Evolutionary conservation across 2,329 filamentous ascomycete species (phyloP), one percentile per base, ranked within the genome.

Genomic region (Fragosphaeria purpurea): DNA sequence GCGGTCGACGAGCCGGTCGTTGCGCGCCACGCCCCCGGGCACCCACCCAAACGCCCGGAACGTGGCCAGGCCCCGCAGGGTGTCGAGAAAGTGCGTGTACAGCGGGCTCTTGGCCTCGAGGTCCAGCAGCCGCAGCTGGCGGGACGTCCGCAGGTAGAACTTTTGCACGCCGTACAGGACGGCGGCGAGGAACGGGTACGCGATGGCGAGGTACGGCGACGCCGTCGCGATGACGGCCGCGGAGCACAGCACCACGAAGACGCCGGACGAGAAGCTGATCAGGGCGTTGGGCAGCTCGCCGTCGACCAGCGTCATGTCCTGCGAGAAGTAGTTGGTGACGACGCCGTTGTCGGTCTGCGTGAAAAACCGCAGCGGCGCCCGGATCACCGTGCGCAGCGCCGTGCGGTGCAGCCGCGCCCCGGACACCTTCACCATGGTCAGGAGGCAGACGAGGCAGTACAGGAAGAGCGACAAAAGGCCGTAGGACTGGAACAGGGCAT

Each of bases 101-200:
- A 82, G 63, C 0, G 78, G 78, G 1, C 74, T 73, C 55, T 83
- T 82, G 1, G 75, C 71, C 59, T 84, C 80, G 1, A 84, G 69
- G 44, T 83, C 80, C 9, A 84, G 61, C 22, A 80, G 68, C 46
- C 80, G 70, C 7, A 84, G 60, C 59, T 83, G 80, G 0, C 79
- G 66, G 1, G 78, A 82, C 0, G 79, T 83, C 0, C 75, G 69
- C 2, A 83, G 67, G 56, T 83, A 83, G 46, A 79, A 70, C 48
- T 68, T 74, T 54, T 82, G 79, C 0, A 82, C 61, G 2, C 67
- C 52, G 50, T 72, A 82, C 1, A 81, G 53, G 0, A 72, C 53
- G 0, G 58, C 62, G 7, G 70, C 53, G 3, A 81, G 57, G 4
- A 76, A 61, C 0, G 78, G 78, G 51, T 80, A 76, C 0, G 67